Evolutionary conservation across 139 green algal species (phyloP).

Genomic region (Zygnema circumcarinatum): DNA sequence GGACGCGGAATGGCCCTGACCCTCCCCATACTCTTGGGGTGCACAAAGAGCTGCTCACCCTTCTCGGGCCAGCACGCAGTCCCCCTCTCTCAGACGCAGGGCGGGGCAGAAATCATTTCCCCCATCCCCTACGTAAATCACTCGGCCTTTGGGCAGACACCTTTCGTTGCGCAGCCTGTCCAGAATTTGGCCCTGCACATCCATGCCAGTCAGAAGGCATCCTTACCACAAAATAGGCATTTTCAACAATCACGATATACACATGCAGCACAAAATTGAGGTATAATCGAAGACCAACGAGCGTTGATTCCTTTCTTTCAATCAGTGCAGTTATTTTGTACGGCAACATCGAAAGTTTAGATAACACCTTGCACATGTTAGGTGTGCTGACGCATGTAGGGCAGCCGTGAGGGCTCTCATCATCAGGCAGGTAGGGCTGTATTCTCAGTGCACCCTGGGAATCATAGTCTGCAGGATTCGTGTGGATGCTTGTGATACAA

Average conservation of each 20-base stretch:
- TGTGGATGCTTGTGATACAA: conserved; percentile 34
- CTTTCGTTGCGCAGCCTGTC: conserved; percentile 10
- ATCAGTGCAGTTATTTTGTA: neutral
- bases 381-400: conserved; percentile 5
- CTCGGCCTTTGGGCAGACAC: neutral
- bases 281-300: neutral
- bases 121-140: conserved; percentile 52
- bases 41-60: too few species aligned
- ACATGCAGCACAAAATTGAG: neutral
- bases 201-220: neutral
- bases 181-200: conserved; percentile 32
- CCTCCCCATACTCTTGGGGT: too few species aligned
- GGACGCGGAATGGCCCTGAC: too few species aligned
- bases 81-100: neutral
- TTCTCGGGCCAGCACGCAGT: conserved; percentile 40
- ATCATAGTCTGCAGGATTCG: conserved; percentile 36
- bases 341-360: neutral
- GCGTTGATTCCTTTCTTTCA: neutral
- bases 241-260: neutral
- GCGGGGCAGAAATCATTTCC: conserved; percentile 29
- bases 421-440: neutral
- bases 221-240: neutral
- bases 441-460: neutral
- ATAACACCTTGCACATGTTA: conserved; percentile 46
- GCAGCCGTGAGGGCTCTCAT: conserved; percentile 10